Evolutionary conservation across 73 alveolate species (phyloP), one percentile per base, ranked within the genome.

Genomic region (Paramecium sexaurelia): DNA sequence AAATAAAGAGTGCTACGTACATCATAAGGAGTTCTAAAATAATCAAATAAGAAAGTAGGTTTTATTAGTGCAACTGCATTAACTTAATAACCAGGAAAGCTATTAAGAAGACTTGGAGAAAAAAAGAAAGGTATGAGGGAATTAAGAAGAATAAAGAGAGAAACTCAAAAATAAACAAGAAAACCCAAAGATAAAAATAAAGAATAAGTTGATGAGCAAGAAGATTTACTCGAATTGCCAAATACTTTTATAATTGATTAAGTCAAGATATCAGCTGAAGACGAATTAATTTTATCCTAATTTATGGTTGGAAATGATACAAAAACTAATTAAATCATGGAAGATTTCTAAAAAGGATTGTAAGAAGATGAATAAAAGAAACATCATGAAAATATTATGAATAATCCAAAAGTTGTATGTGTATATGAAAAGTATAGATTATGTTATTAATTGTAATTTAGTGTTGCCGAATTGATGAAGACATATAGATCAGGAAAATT

Each of bases 401-500:
- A 78, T 55, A 97, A 98, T 91, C 98, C 98, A 67, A 98, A 98
- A 94, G 95, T 98, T 33, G 97, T 95, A 40, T 95, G 94, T 67
- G 99, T 97, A 5, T 98, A 96, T 92, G 95, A 95, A 87, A 71
- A 86, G 93, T 86, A 86, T 36, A 32, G 0, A 86, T 36, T 11
- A 51, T n/a, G n/a, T n/a, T n/a, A 51, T 51, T n/a, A 3, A 55
- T 15, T 27, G n/a, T 20, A 5, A 19, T 32, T 4, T 35, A 92
- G 96, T 41, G 95, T 97, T 6, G 99, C 99, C 8, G 95, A 94
- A 66, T 92, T 98, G 35, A 78, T 98, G 91, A 87, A 93, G 55
- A 92, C 95, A 27, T 98, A 97, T 56, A 93, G 97, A 55, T 82
- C 97, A 40, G 99, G 99, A 7, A 97, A 96, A 86, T 92, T 97